Conservation (phyloP, 164 flowering plant genomes). For the Stephania cephalantha region DNA sequence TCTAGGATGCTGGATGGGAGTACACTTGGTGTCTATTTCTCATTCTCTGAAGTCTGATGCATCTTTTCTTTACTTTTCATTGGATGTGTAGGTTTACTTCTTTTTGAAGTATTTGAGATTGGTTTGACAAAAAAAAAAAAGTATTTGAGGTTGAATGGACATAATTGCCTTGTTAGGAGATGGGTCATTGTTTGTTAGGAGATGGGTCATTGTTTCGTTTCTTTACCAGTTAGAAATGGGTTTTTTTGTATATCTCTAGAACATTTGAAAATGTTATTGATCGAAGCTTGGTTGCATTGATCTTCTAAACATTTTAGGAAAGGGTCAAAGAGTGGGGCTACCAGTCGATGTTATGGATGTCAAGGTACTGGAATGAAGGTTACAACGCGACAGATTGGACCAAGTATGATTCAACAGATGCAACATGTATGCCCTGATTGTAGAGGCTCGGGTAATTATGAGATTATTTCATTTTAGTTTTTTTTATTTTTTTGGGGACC, state of each 20-base stretch:
- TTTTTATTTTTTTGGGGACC: not conserved
- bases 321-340: slow-evolving; percentile 69
- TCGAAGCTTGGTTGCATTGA: not conserved
- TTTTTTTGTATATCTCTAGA: not conserved
- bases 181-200: too few species aligned
- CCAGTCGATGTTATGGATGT: slow-evolving; percentile 56
- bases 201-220: too few species aligned
- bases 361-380: slow-evolving; percentile 70
- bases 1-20: too few species aligned
- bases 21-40: too few species aligned
- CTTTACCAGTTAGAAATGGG: too few species aligned
- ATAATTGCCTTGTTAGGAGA: too few species aligned
- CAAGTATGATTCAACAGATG: slow-evolving; percentile 76
- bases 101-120: too few species aligned
- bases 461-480: not conserved
- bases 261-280: not conserved
- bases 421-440: slow-evolving; percentile 68
- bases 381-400: slow-evolving; percentile 50
- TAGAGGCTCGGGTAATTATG: slow-evolving; percentile 47
- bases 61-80: too few species aligned
- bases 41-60: too few species aligned
- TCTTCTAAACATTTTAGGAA: slow-evolving; percentile 39
- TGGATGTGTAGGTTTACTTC: too few species aligned
- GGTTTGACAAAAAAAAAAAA: too few species aligned
- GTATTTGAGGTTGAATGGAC: not conserved